Evolutionary conservation across 2,329 filamentous ascomycete genomes (phyloP).

Genomic region (Penicillium sp.): DNA sequence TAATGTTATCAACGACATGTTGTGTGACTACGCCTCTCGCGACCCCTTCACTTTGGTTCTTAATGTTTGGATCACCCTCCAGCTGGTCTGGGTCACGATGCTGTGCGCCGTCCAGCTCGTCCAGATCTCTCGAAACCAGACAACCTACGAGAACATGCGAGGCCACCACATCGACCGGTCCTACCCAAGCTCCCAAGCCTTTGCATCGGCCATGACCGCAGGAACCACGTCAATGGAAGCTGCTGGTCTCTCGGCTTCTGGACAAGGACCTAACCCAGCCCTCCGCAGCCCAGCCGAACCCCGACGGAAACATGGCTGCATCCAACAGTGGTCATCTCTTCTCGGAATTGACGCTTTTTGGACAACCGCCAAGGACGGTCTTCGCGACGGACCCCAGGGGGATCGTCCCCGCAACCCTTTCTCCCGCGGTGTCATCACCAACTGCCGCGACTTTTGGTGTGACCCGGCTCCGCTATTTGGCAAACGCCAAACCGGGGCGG

Average conservation of each 20-base stretch:
- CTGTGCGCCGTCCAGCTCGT: slow-evolving; percentile 89
- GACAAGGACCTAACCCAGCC: slow-evolving; percentile 62
- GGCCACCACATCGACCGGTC: slow-evolving; percentile 63
- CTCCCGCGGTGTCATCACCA: slow-evolving; percentile 75
- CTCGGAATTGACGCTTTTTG: slow-evolving; percentile 92
- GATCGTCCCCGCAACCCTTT: slow-evolving; percentile 73
- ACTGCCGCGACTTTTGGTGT: slow-evolving; percentile 96
- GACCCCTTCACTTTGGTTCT: slow-evolving; percentile 83
- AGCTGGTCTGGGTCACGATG: slow-evolving; percentile 97
- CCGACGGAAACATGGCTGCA: slow-evolving; percentile 56
- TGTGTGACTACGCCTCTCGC: slow-evolving; percentile 75
- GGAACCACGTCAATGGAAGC: slow-evolving; percentile 63
- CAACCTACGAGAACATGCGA: slow-evolving; percentile 95
- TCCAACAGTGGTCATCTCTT: slow-evolving; percentile 77
- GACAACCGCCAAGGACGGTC: slow-evolving; percentile 78
- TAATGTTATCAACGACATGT: slow-evolving; percentile 67
- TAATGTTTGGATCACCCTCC: slow-evolving; percentile 73
- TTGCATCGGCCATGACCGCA: slow-evolving; percentile 69
- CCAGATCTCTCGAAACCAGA: slow-evolving; percentile 88
- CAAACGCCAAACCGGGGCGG: slow-evolving; percentile 68
- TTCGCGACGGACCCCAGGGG: slow-evolving; percentile 47
- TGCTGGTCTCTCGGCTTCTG: slow-evolving; percentile 65
- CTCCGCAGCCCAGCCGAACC: slow-evolving; percentile 52
- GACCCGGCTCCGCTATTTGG: slow-evolving; percentile 81
- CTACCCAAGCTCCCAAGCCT: slow-evolving; percentile 54